Percentiles rank a stretch among this genome's conserved stretches.
Conservation (phyloP, 2,329 filamentous ascomycete species). For the Colletotrichum musae region DNA sequence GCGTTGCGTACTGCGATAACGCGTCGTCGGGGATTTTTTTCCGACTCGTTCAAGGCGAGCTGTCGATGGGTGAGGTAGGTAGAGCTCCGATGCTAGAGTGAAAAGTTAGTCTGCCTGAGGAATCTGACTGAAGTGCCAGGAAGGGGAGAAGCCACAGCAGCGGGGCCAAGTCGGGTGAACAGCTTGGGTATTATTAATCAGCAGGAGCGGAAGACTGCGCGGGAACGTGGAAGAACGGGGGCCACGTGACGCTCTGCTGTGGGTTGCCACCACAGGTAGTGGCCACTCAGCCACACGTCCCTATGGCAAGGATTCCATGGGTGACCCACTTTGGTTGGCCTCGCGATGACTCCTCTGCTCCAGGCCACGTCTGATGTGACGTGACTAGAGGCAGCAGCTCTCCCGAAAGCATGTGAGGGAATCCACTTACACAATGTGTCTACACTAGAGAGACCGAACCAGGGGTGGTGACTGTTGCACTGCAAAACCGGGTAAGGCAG, state of each 20-base stretch:
- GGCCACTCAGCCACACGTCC: constrained; percentile 20
- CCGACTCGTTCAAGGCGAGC: constrained; percentile 10
- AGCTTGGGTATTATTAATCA: constrained; percentile 9
- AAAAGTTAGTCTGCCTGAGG: constrained; percentile 40
- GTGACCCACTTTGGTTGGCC: constrained; percentile 10
- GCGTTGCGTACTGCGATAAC: constrained; percentile 32
- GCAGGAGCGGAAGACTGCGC: too few species aligned
- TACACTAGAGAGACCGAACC: background rate
- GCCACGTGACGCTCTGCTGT: constrained; percentile 24
- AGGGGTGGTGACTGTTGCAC: constrained; percentile 3
- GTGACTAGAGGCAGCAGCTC: constrained; percentile 12
- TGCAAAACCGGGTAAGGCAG: background rate
- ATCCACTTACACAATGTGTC: constrained; percentile 10
- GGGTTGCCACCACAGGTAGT: background rate
- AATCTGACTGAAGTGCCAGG: constrained; percentile 31
- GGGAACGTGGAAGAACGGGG: background rate
- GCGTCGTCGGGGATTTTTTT: constrained; percentile 22
- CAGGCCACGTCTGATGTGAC: background rate
- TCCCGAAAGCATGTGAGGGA: constrained; percentile 21
- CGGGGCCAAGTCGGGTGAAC: too few species aligned
- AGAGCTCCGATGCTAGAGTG: constrained; percentile 33
- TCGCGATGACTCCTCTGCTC: constrained; percentile 18
- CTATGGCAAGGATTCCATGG: too few species aligned
- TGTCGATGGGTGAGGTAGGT: constrained; percentile 12
- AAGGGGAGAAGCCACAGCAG: constrained; percentile 27